Evolutionary conservation across 495 filamentous ascomycete genomes (phyloP), one percentile per base, ranked within the genome.

Genomic region (Annulohypoxylon bovei): DNA sequence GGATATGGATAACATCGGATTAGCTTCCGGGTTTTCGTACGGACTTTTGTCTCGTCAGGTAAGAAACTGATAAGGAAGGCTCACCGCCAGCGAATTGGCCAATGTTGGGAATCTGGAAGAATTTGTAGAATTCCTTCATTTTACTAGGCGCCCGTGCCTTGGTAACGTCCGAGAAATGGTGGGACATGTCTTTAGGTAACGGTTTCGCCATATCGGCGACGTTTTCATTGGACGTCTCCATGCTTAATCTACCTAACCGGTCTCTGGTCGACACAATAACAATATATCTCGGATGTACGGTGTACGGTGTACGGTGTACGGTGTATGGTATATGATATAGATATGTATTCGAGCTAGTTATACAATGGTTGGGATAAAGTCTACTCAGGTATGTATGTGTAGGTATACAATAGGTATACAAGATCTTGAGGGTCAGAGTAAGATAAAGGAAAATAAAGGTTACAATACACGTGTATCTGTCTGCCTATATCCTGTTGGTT

Each of bases 31-130:
- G 3, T 12, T 62, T 20, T 11, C 2, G 50, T 20, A 22, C 18
- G 3, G 40, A 40, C 12, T 16, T 16, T 18, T 18, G 16, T 16
- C 27, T 3, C 3, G 18, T 11, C 30, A 32, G 11, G n/a, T 23
- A 30, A 12, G 27, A 2, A 8, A 27, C 28, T 46, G 57, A 55
- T 39, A 66, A 50, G 58, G 27, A 14, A 50, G 39, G 83, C 86
- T 28, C 79, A 94, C 94, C 94, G 69, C 93, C 94, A 33, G 94
- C 93, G n/a, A 97, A 76, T 77, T 98, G 96, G 11, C 85, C 86
- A 71, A 97, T 93, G 22, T 89, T 89, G 0, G 93, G 93, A 58
- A 94, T 93, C 20, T 73, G 18, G 68, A 95, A 96, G 75, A 92
- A 95, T 73, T 93, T 94, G 79, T 97, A 97, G 72, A 93, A 91